Evolutionary conservation across 805 yeast species (phyloP), one percentile per base, ranked within the genome.

Genomic region (Kregervanrija fluxuum): DNA sequence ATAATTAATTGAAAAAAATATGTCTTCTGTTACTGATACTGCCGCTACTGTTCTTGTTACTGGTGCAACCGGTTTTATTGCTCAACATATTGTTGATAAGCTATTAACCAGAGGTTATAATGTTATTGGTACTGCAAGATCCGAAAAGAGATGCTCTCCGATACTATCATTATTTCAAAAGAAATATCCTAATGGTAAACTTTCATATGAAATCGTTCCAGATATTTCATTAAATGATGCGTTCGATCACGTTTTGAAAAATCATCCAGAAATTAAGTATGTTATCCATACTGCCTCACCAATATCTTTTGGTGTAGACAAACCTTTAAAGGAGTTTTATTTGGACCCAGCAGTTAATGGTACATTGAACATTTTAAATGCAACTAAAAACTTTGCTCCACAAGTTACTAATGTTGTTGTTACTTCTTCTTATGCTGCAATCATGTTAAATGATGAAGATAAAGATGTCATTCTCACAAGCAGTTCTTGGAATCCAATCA

Each of bases 301-400:
- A 9, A 59, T 67, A 51, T 53, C 58, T 33, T 54, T 50, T 44
- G 55, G 52, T 14, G 39, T 49, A 30, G 55, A 61, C 31, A 59
- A 60, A 9, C 67, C 71, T 48, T 59, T 67, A 17, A 71, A 68
- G 43, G 67, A 69, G 48, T 74, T 70, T 11, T 62, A 71, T 42
- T 59, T 73, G 38, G 54, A 43, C 13, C 79, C 79, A 1, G 79
- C 80, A 4, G 59, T 75, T 28, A 56, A 67, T 37, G 79, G 80
- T 28, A 73, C 78, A 31, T 51, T 57, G 38, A 64, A 64, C 49
- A 69, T 73, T 6, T 60, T 75, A 45, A 49, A 51, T 14, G 73
- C 78, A 0, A 66, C 70, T 15, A 57, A 62, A 43, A 48, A 52
- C 14, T 57, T 57, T 44, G 77, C 68, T 10, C 67, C 68, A 3